phyloP scores from a whole-genome alignment of 495 filamentous ascomycete species.

The Penicillium dipodomyicola region DNA sequence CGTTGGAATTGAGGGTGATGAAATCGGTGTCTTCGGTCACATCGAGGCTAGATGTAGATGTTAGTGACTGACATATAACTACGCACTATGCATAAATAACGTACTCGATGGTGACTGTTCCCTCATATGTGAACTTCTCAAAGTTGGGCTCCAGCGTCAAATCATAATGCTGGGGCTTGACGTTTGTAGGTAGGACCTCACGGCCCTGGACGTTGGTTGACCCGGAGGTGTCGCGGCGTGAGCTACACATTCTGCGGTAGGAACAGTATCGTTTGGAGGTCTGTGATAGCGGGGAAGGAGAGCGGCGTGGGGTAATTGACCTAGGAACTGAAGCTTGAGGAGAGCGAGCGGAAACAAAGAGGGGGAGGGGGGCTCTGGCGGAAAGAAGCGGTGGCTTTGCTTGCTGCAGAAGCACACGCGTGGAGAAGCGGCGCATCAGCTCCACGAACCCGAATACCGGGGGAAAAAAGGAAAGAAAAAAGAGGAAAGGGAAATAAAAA shows the following conservation, averaged over 20 bases:
- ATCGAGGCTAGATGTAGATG: conserved; percentile 55
- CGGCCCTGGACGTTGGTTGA: conserved; percentile 56
- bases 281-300: conserved; percentile 34
- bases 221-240: conserved; percentile 43
- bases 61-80: conserved; percentile 4
- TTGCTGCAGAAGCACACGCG: conserved; percentile 36
- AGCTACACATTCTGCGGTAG: conserved; percentile 51
- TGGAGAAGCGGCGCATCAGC: conserved; percentile 43
- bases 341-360: conserved; percentile 31
- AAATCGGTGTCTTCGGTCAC: conserved; percentile 81
- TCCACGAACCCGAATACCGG: conserved; percentile 18
- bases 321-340: conserved; percentile 25
- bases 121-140: conserved; percentile 61
- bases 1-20: conserved; percentile 82
- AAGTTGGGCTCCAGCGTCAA: conserved; percentile 67
- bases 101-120: conserved; percentile 63
- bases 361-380: conserved; percentile 34
- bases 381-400: conserved; percentile 45
- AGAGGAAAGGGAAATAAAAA: conserved; percentile 5
- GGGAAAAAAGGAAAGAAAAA: conserved; percentile 14
- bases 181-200: conserved; percentile 65
- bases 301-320: conserved; percentile 18
- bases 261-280: conserved; percentile 47
- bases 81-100: conserved; percentile 8
- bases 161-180: conserved; percentile 65